phyloP scores from a whole-genome alignment of 768 basidiomycete genomes.

The Mycena sanguinolenta region DNA sequence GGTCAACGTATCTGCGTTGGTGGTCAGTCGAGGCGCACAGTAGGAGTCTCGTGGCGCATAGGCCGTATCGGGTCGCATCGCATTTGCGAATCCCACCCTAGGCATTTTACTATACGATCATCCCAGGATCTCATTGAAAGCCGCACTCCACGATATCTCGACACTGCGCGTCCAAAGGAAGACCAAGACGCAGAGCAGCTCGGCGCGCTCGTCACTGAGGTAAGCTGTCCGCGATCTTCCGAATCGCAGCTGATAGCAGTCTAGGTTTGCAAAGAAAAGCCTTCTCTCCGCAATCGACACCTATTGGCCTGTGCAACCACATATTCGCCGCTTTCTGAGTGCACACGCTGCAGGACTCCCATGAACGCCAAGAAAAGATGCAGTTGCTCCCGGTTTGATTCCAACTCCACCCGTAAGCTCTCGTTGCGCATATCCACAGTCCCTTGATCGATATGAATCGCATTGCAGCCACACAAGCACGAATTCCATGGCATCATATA shows the following conservation, averaged over 20 bases:
- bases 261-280: neutral
- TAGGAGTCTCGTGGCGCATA: no score
- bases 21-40: no score
- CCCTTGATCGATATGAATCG: neutral
- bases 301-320: neutral
- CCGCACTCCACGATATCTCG: no score
- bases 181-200: conserved; percentile 10
- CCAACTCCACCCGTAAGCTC: neutral
- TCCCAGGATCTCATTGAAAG: no score
- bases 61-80: no score
- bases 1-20: no score
- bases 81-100: no score
- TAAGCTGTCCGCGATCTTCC: neutral
- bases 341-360: conserved; percentile 3
- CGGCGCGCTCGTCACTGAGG: neutral
- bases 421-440: neutral
- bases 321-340: conserved; percentile 4
- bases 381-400: neutral
- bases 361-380: neutral
- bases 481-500: neutral
- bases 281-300: neutral
- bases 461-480: neutral
- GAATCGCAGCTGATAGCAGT: neutral
- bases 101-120: no score
- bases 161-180: no score